phyloP scores from a whole-genome alignment of 1,284 basidiomycete genomes.

The Volvariella volvacea region DNA sequence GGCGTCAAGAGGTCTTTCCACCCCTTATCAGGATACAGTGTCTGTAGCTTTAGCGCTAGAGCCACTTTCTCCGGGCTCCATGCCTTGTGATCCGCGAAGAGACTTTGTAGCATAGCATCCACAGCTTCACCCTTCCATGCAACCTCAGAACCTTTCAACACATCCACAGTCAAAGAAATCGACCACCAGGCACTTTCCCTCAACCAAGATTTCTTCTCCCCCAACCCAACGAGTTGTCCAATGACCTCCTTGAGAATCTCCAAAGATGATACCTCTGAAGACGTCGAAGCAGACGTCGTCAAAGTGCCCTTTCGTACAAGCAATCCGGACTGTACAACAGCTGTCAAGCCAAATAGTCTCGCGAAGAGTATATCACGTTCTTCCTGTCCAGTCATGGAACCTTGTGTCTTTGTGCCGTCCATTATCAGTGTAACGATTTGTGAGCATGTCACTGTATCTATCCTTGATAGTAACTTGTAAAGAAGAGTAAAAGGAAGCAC shows the following conservation, averaged over 20 bases:
- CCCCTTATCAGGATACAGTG: constrained; percentile 48
- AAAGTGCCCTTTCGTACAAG: constrained; percentile 57
- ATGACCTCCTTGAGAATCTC: constrained; percentile 62
- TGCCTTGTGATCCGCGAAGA: constrained; percentile 49
- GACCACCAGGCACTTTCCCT: constrained; percentile 91
- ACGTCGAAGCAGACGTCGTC: constrained; percentile 44
- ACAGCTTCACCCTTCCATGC: constrained; percentile 72
- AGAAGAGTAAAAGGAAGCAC: neutral
- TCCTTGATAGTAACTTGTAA: constrained; percentile 69
- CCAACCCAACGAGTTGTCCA: constrained; percentile 61
- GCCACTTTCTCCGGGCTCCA: constrained; percentile 92
- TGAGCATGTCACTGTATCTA: constrained; percentile 72
- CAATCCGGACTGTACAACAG: constrained; percentile 77
- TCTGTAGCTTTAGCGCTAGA: constrained; percentile 67
- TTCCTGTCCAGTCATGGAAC: constrained; percentile 82
- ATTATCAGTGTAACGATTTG: constrained; percentile 73
- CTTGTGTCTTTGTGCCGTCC: constrained; percentile 61
- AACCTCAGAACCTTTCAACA: constrained; percentile 49
- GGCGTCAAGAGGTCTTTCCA: constrained; percentile 71
- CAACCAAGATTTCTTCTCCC: constrained; percentile 86
- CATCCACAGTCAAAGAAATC: constrained; percentile 58
- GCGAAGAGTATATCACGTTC: constrained; percentile 92
- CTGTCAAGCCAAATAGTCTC: constrained; percentile 83
- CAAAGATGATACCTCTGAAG: constrained; percentile 47
- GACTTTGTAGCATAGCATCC: constrained; percentile 38